Evolutionary conservation across 352 stramenopile genomes (phyloP), one percentile per base, ranked within the genome.

Genomic region (Pythium rishiriense): DNA sequence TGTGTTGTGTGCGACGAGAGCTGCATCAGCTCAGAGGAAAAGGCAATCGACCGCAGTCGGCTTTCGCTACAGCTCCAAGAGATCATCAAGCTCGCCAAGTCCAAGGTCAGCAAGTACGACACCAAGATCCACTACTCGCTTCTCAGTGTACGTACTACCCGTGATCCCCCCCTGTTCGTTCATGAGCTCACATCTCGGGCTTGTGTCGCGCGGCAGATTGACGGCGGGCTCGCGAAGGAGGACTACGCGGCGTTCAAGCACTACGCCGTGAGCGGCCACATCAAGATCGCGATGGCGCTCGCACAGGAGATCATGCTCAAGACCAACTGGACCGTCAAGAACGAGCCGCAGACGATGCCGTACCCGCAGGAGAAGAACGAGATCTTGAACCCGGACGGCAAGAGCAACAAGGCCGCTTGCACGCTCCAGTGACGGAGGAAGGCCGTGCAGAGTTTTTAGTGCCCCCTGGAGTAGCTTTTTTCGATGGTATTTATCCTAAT

Each of bases 11-110:
- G 87, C 50, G 83, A 94, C 43, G 82, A 94, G 60, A 79, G 78
- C 58, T 93, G 84, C 58, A 88, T 92, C 43, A 95, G 82, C 56
- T 85, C 77, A 10, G 84, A 93, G 62, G 81, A 91, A 48, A 84
- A 79, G 41, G 79, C 84, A 52, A 75, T 78, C 54, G 88, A 92
- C 61, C 81, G 86, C 54, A 90, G 85, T 39, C 85, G 86, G 62
- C 74, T 95, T 28, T 91, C 87, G 8, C 62, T 87, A 31, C 87
- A 93, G 66, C 68, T 93, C 24, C 83, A 94, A 57, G 85, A 95
- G 69, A 95, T 95, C 57, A 80, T 92, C 57, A 91, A 90, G 43
- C 80, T 95, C 26, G 87, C 87, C 26, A 92, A 93, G 54, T 89
- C 83, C 1, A 87, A 88, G 48, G 67, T 92, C 52, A 83, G 68